Base-by-base conservation (phyloP, 140 eudicot species). In the Oenanthe javanica region DNA sequence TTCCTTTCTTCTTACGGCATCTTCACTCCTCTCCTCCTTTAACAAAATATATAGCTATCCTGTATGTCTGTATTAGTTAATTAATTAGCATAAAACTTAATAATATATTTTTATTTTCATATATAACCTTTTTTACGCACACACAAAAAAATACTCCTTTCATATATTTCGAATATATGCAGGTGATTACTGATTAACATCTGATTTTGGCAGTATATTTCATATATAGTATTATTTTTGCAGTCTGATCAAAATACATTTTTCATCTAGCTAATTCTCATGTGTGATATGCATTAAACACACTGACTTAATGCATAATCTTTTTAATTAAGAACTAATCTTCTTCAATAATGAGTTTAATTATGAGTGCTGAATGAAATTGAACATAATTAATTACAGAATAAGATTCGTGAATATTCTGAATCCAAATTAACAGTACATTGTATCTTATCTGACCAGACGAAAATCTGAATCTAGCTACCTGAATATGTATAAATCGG, bases 1-100 rank as follows among this genome's bases (percentile, higher is more conserved):
- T 86, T 89, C 81, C 88, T 86, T 89, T 84, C 84, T 83, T 79
- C 84, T 83, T 85, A 86, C 97, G 96, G 93, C 98, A 93, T 86
- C 88, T 91, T 86, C 76, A 86, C 87, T 25, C 6, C 13, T 91
- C 86, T 79, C 79, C 82, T 84, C 46, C 86, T 63, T 83, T 88
- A 67, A 81, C 86, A 81, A 61, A 79, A 2, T 67, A 23, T 31
- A 2, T 3, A 67, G 18, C 11, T 8, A 61, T 31, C 36, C 36
- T 31, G 36, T 31, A 31, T 31, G 36, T 31, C 36, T 31, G 36
- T 31, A 31, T 31, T 31, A 31, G 36, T 57, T 57, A 19, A 3
- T 55, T 52, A 13, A 63, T 18, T 23, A 31, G 36, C 36, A 31
- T 31, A 31, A 31, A 31, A 31, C 36, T 31, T 31, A 31, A 31